Conservation (phyloP, 2,329 filamentous ascomycete species). For the Cytospora piceae region DNA sequence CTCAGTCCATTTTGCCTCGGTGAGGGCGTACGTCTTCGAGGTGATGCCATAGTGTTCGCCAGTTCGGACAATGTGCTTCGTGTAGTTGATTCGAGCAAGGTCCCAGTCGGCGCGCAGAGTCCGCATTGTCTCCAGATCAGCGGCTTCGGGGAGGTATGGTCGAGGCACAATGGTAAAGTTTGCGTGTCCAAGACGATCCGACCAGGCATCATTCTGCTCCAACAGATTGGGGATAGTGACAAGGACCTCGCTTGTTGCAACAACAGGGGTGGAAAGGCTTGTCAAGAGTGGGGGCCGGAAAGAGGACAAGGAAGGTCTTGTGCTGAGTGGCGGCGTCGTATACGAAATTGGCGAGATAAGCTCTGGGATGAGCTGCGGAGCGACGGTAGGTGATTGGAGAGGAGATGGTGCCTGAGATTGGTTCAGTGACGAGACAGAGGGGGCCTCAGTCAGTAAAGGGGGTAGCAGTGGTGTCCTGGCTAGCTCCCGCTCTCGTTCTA, state of each 20-base stretch:
- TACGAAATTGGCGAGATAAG: slow-evolving; percentile 44
- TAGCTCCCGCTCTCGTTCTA: slow-evolving; percentile 61
- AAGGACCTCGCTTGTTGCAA: slow-evolving; percentile 45
- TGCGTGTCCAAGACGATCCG: slow-evolving; percentile 82
- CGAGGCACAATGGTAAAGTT: slow-evolving; percentile 88
- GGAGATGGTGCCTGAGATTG: slow-evolving; percentile 72
- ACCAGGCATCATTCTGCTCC: slow-evolving; percentile 79
- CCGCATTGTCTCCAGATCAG: slow-evolving; percentile 60
- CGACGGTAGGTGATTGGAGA: slow-evolving; percentile 82
- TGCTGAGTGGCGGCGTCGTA: slow-evolving; percentile 75
- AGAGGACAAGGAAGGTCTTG: slow-evolving; percentile 76
- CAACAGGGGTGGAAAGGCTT: slow-evolving; percentile 65
- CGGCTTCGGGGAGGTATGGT: slow-evolving; percentile 72
- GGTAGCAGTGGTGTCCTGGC: slow-evolving; percentile 85
- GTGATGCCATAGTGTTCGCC: slow-evolving; percentile 90
- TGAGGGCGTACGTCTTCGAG: slow-evolving; percentile 84
- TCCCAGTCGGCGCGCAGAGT: slow-evolving; percentile 81
- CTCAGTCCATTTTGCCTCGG: slow-evolving; percentile 85
- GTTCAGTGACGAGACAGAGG: slow-evolving; percentile 46
- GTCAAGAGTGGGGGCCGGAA: slow-evolving; percentile 67
- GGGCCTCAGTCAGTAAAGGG: slow-evolving; percentile 70
- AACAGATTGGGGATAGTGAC: slow-evolving; percentile 65
- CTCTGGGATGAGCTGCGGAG: slow-evolving; percentile 54
- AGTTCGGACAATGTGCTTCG: slow-evolving; percentile 84
- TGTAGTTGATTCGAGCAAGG: slow-evolving; percentile 80